phyloP scores from a whole-genome alignment of 2,329 filamentous ascomycete genomes.

The Penicillium sp. region DNA sequence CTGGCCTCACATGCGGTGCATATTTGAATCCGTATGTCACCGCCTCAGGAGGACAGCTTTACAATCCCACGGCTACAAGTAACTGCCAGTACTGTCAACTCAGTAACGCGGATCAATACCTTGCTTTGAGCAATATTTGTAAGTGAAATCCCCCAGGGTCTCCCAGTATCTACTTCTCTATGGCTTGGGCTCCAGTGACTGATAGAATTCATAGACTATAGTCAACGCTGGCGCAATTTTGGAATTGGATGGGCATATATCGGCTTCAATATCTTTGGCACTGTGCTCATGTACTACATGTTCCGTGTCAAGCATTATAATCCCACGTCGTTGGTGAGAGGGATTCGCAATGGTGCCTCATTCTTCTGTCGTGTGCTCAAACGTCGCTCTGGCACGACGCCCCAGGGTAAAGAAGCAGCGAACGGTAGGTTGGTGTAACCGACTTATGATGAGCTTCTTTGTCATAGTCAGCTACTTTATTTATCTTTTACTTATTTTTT shows the following conservation, averaged over 20 bases:
- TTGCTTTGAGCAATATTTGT: constrained; percentile 51
- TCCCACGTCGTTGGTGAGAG: constrained; percentile 34
- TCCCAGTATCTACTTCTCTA: not conserved
- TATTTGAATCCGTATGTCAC: constrained; percentile 61
- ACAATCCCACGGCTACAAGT: constrained; percentile 52
- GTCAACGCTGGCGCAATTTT: constrained; percentile 69
- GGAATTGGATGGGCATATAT: constrained; percentile 65
- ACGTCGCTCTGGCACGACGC: constrained; percentile 36
- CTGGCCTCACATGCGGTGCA: constrained; percentile 60
- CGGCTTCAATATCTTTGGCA: constrained; percentile 61
- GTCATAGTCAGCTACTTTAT: not conserved
- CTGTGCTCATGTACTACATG: constrained; percentile 59
- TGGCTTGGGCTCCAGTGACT: not conserved
- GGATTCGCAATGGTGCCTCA: constrained; percentile 25
- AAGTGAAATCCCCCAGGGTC: constrained; percentile 8
- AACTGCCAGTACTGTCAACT: constrained; percentile 57
- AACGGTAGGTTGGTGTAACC: constrained; percentile 33
- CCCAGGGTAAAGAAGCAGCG: constrained; percentile 35
- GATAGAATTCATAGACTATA: constrained; percentile 49
- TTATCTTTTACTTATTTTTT: too few species aligned
- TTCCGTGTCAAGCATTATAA: constrained; percentile 51
- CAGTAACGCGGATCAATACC: constrained; percentile 46
- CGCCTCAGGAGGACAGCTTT: constrained; percentile 57
- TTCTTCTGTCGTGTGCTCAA: constrained; percentile 38
- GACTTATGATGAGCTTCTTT: not conserved